phyloP scores from a whole-genome alignment of 176 grass and related monocot genomes.

The Oryza glaberrima region DNA sequence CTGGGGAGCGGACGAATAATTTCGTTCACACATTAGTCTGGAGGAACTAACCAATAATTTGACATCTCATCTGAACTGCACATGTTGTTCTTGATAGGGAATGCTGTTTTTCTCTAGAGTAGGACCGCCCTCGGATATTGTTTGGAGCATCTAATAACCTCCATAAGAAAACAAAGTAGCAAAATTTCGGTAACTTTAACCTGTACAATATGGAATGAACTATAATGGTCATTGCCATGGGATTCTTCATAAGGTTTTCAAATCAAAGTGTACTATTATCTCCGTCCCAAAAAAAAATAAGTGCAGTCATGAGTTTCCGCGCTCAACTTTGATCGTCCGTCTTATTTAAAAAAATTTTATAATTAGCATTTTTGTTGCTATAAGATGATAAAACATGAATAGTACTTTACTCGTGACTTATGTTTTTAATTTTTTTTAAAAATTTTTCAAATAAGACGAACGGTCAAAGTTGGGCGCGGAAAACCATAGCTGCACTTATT shows the following conservation, averaged over 20 bases:
- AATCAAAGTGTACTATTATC: too few species aligned
- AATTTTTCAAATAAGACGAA: too few species aligned
- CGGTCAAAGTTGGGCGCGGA: too few species aligned
- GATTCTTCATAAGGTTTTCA: background rate
- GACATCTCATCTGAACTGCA: slow-evolving; percentile 3
- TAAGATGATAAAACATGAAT: too few species aligned
- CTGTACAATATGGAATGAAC: background rate
- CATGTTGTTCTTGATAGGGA: slow-evolving; percentile 21
- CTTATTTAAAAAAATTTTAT: too few species aligned
- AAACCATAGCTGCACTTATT: too few species aligned
- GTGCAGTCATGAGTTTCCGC: too few species aligned
- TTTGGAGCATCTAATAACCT: background rate
- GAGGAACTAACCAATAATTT: slow-evolving; percentile 6
- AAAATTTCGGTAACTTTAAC: background rate
- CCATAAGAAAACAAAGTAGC: background rate
- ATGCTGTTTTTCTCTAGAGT: slow-evolving; percentile 19
- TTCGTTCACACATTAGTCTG: slow-evolving; percentile 42
- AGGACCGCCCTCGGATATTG: slow-evolving; percentile 2
- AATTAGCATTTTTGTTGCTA: too few species aligned
- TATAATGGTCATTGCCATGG: background rate
- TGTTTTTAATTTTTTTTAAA: too few species aligned
- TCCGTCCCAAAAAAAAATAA: too few species aligned
- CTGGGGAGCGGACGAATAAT: slow-evolving; percentile 8
- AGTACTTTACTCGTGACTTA: too few species aligned
- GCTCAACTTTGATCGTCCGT: too few species aligned